A percentile compares a stretch with the other conserved stretches of the same genome.
These are phyloP conservation scores for Leccinum uliginosum DNA, from an alignment of 768 basidiomycete genomes.

Conservation along the genomic window DNA sequence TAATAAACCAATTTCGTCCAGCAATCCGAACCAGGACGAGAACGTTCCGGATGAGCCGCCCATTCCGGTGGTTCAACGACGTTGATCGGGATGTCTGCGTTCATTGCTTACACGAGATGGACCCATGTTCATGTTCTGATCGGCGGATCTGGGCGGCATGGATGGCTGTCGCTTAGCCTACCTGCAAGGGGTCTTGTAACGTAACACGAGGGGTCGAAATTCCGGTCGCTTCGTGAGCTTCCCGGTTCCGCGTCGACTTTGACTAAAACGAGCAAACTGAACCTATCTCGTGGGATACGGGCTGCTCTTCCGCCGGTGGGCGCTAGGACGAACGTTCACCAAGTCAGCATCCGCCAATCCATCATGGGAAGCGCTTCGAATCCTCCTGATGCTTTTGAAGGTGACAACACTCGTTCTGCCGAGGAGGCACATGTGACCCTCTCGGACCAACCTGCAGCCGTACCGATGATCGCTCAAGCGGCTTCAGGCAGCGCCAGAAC, in stretches of 20 bases:
- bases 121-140: not conserved
- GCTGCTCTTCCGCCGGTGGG: not conserved
- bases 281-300: not conserved
- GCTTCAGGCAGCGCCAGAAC: not conserved
- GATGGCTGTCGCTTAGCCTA: not conserved
- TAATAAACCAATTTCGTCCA: not conserved
- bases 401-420: not conserved
- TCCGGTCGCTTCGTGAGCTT: not conserved
- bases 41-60: conserved; percentile 9
- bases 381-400: not conserved
- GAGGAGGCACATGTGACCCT: not conserved
- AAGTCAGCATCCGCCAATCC: not conserved
- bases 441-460: not conserved
- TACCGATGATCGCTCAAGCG: not conserved
- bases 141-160: conserved; percentile 3
- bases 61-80: conserved; percentile 5
- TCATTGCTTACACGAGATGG: conserved; percentile 3
- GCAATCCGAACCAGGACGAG: not conserved
- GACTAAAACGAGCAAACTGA: not conserved
- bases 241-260: not conserved
- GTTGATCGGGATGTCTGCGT: not conserved
- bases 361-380: not conserved
- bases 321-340: conserved; percentile 2
- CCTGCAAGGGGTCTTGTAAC: not conserved
- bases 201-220: not conserved